A percentile compares a stretch with the other conserved stretches of the same genome.
phyloP scores from a whole-genome alignment of 208 protist species.

The Crithidia thermophila region DNA sequence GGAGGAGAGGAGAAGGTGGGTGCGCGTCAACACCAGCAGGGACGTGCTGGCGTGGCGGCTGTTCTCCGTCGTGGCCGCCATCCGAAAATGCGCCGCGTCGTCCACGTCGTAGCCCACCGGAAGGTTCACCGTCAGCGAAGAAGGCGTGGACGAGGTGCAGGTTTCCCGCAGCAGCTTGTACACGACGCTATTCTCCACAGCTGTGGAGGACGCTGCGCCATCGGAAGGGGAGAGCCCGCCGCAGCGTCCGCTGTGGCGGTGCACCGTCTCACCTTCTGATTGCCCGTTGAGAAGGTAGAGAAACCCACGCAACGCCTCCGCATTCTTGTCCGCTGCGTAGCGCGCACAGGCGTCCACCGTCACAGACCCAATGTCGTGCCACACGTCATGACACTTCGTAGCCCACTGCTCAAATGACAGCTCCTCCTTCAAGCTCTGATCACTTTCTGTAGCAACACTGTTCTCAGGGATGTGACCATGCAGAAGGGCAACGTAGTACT shows the following conservation, averaged over 20 bases:
- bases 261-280: too few species aligned
- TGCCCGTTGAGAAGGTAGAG: neutral
- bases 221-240: neutral
- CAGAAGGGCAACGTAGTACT: constrained; percentile 84
- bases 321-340: neutral
- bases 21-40: constrained; percentile 22
- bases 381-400: neutral
- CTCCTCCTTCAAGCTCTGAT: too few species aligned
- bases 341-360: neutral
- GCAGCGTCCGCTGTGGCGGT: neutral
- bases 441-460: neutral
- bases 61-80: constrained; percentile 43
- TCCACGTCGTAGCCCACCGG: constrained; percentile 58
- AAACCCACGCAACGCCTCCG: neutral
- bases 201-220: too few species aligned
- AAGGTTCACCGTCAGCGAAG: constrained; percentile 27
- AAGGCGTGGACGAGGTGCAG: neutral
- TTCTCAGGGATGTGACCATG: constrained; percentile 56
- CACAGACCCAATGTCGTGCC: constrained; percentile 9
- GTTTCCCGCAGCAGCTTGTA: neutral
- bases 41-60: constrained; percentile 19
- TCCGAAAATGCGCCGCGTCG: constrained; percentile 60
- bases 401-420: constrained; percentile 9
- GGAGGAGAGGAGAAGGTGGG: constrained; percentile 1
- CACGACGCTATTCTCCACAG: neutral